Percentiles rank a stretch among this genome's conserved stretches.
These are phyloP conservation scores for Spinellus fusiger DNA, from an alignment of 192 early-diverging fungal species.

Conservation along the genomic window DNA sequence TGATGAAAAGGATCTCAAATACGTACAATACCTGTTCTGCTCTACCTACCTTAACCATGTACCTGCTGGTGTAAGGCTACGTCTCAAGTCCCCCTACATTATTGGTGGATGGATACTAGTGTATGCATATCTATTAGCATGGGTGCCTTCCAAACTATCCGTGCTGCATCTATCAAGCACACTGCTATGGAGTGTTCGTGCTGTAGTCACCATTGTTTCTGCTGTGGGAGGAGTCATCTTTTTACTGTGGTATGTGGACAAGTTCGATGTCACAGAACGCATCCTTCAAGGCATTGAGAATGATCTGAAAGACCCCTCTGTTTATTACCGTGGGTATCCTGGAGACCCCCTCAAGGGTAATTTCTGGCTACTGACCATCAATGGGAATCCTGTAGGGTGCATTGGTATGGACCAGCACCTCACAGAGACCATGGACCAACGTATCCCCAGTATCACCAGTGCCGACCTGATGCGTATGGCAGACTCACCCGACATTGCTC, in stretches of 20 bases:
- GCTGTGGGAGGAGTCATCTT: conserved; percentile 4
- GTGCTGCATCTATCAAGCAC: not conserved
- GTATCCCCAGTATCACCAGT: not conserved
- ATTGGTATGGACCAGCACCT: conserved; percentile 24
- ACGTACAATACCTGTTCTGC: conserved; percentile 29
- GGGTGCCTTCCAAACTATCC: not conserved
- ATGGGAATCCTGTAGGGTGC: conserved; percentile 26
- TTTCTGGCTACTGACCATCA: conserved; percentile 35
- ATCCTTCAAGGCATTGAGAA: conserved; percentile 26
- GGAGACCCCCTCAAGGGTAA: conserved; percentile 6
- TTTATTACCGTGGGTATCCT: conserved; percentile 20
- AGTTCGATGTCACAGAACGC: conserved; percentile 17
- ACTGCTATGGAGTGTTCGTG: not conserved
- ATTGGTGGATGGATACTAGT: conserved; percentile 5
- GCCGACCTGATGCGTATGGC: not conserved
- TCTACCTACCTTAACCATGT: conserved; percentile 33
- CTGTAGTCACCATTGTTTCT: conserved; percentile 3
- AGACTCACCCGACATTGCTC: not conserved
- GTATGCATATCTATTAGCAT: not conserved
- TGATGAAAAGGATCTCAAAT: conserved; percentile 26
- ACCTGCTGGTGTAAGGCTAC: conserved; percentile 17
- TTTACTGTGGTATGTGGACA: conserved; percentile 28
- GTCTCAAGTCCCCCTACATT: conserved; percentile 16
- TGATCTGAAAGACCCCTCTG: conserved; percentile 25
- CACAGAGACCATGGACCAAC: conserved; percentile 1